Evolutionary conservation across 2,329 filamentous ascomycete genomes (phyloP), one percentile per base, ranked within the genome.

Genomic region (Xylariaceae sp.): DNA sequence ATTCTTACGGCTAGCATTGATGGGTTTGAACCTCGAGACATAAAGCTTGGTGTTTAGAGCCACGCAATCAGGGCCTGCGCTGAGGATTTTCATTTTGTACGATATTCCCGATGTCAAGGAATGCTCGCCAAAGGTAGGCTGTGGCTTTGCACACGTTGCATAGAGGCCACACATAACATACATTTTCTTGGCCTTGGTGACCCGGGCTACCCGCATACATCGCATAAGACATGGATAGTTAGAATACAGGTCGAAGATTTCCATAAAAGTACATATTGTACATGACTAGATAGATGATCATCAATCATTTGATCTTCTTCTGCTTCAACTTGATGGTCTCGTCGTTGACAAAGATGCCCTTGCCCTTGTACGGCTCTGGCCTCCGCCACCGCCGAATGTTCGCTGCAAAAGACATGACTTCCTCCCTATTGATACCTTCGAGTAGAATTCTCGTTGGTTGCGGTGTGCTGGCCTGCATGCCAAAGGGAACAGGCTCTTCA

Each of bases 251-350:
- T 29, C 9, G 26, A 19, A 7, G 8, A 15, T 15, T 15, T 7
- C 17, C 24, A 38, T 38, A 38, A 38, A 30, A 38, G 36, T 38
- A 37, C 34, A 28, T 37, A 37, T 28, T 15, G 22, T 11, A 11
- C 22, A 26, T 6, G 4, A 24, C 33, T 31, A 35, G 11, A 41
- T 9, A 3, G 24, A 30, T 18, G 16, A n/a, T 4, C 2, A 39
- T 16, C 15, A 53, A 62, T 72, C 82, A 93, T 76, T 90, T 91
- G 66, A 91, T 89, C 79, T 91, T 93, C 85, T 96, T 98, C 60
- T 88, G 85, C 83, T 98, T 98, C 67, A 98, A 67, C 77, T 86
- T 95, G 71, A 98, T 96, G 22, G 89, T 96, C 76, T 98, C 89
- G 50, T 90, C 89, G 61, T 97, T 94, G 57, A 98, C 84, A 64